These are phyloP conservation scores for Chrysoporthe deuterocubensis DNA, from an alignment of 2,329 filamentous ascomycete genomes.

Conservation along the genomic window DNA sequence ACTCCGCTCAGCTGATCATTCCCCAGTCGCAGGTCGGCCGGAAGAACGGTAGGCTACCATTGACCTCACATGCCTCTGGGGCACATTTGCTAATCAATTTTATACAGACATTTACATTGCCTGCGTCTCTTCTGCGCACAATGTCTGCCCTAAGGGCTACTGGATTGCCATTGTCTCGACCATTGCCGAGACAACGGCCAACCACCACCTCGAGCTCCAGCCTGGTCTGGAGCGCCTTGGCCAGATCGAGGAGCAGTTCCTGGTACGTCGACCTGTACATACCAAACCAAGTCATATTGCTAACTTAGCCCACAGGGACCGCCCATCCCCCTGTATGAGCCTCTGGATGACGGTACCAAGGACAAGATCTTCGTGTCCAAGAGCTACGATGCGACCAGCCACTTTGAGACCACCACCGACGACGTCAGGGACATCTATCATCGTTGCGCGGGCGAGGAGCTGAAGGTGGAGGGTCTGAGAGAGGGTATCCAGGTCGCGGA, in stretches of 20 bases:
- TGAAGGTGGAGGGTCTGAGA: conserved; percentile 85
- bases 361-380: conserved; percentile 98
- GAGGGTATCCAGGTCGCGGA: conserved; percentile 77
- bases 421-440: conserved; percentile 94
- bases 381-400: conserved; percentile 96
- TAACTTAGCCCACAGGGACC: conserved; percentile 55
- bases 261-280: conserved; percentile 57
- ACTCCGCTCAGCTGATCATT: conserved; percentile 95
- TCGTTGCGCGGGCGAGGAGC: conserved; percentile 79
- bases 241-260: conserved; percentile 94
- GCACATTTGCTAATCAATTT: conserved; percentile 24
- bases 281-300: neutral
- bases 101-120: conserved; percentile 89
- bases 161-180: conserved; percentile 98
- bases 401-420: conserved; percentile 91
- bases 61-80: neutral
- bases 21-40: conserved; percentile 96
- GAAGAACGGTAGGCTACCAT: conserved; percentile 75
- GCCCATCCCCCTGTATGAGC: conserved; percentile 93
- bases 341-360: conserved; percentile 76
- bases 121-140: conserved; percentile 92
- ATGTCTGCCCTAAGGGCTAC: conserved; percentile 98
- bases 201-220: conserved; percentile 95
- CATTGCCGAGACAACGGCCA: conserved; percentile 87
- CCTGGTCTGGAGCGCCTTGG: conserved; percentile 91